phyloP scores from a whole-genome alignment of 768 basidiomycete genomes.

The Amanita jacksonii region DNA sequence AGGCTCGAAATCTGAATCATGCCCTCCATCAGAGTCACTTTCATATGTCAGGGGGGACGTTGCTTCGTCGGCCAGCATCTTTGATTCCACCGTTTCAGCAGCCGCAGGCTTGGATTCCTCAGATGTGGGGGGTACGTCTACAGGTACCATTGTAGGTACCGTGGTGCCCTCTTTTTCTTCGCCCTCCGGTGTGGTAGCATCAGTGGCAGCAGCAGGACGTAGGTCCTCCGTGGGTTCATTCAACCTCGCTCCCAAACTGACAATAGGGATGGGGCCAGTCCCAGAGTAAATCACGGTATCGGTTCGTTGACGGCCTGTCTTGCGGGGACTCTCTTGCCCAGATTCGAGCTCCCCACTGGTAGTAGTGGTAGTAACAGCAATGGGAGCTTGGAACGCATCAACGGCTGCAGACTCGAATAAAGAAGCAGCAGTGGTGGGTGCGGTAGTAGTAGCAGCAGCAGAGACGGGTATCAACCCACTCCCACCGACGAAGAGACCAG shows the following conservation, averaged over 20 bases:
- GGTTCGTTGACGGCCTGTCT: conserved; percentile 46
- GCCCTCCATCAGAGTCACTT: no score
- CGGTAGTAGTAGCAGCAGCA: not conserved
- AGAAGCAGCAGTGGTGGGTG: conserved; percentile 6
- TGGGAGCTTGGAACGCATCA: no score
- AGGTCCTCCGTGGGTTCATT: conserved; percentile 23
- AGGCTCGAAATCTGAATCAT: conserved; percentile 7
- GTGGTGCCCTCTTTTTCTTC: no score
- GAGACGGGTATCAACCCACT: conserved; percentile 6
- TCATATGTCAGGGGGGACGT: not conserved
- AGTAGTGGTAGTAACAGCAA: conserved; percentile 11
- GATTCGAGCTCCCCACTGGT: conserved; percentile 19
- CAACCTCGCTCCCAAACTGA: conserved; percentile 18
- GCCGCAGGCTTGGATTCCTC: not conserved
- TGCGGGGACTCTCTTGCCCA: conserved; percentile 31
- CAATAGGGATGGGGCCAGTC: conserved; percentile 3
- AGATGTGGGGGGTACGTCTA: no score
- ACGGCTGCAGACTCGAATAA: conserved; percentile 6
- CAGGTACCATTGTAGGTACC: no score
- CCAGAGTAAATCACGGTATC: conserved; percentile 54
- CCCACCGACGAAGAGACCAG: conserved; percentile 5
- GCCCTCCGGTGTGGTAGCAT: no score
- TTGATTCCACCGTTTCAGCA: conserved; percentile 7
- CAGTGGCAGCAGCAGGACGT: not conserved
- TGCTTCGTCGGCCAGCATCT: conserved; percentile 20